phyloP scores from a whole-genome alignment of 2,329 filamentous ascomycete genomes.

The Penicillium sumatraense region DNA sequence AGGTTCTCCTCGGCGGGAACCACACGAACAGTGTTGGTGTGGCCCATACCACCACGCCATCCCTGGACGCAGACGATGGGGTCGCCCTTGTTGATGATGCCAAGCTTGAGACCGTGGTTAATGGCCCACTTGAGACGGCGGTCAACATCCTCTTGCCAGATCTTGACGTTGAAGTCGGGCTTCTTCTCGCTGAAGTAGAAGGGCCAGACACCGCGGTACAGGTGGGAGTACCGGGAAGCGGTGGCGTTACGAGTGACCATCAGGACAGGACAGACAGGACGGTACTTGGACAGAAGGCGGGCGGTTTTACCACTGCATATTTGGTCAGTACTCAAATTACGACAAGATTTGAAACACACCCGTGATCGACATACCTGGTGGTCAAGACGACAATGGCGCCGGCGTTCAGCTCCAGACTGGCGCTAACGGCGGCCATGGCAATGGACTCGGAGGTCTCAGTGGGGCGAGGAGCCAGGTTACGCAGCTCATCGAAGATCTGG shows the following conservation, averaged over 20 bases:
- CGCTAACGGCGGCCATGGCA: constrained; percentile 94
- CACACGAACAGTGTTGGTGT: constrained; percentile 67
- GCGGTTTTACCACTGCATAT: constrained; percentile 78
- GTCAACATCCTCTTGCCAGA: constrained; percentile 99
- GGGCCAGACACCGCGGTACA: constrained; percentile 97
- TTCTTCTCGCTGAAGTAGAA: constrained; percentile 93
- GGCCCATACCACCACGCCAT: constrained; percentile 70
- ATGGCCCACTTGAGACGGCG: constrained; percentile 97
- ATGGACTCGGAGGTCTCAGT: constrained; percentile 90
- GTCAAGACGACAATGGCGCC: constrained; percentile 95
- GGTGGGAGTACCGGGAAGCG: constrained; percentile 86
- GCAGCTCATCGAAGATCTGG: constrained; percentile 94
- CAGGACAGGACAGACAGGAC: constrained; percentile 98
- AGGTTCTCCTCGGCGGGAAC: constrained; percentile 54
- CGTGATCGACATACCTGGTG: constrained; percentile 65
- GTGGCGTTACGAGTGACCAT: constrained; percentile 91
- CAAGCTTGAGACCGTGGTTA: constrained; percentile 79
- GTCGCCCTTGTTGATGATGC: constrained; percentile 78
- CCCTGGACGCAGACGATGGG: constrained; percentile 69
- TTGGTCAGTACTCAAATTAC: constrained; percentile 25
- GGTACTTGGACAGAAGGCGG: constrained; percentile 95
- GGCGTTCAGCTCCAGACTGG: constrained; percentile 93
- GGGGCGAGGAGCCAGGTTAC: constrained; percentile 79
- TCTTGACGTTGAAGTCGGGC: constrained; percentile 88
- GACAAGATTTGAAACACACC: neutral